These are phyloP conservation scores for Xylariaceae sp. DNA, from an alignment of 2,329 filamentous ascomycete genomes.

Conservation along the genomic window DNA sequence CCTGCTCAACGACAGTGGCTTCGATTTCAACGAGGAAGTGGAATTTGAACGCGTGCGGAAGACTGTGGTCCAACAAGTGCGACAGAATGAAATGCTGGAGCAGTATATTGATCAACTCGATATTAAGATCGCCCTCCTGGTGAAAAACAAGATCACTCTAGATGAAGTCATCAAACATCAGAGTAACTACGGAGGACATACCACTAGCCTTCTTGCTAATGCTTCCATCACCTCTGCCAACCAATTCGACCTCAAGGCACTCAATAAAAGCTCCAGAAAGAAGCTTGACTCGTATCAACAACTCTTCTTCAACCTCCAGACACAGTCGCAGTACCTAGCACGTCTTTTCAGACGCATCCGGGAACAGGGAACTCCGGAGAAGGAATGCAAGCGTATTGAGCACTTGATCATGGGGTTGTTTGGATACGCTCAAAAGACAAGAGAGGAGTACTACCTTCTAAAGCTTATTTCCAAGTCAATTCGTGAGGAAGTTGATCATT, in stretches of 20 bases:
- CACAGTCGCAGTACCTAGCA: conserved; percentile 89
- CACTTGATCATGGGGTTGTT: conserved; percentile 94
- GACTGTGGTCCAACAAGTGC: conserved; percentile 93
- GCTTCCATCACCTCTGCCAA: conserved; percentile 83
- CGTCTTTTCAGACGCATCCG: conserved; percentile 79
- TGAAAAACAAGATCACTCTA: conserved; percentile 99
- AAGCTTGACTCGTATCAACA: conserved; percentile 97
- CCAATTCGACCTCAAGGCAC: conserved; percentile 90
- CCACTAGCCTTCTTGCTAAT: conserved; percentile 78
- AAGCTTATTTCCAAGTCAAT: conserved; percentile 80
- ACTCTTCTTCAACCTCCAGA: conserved; percentile 94
- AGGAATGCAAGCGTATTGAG: conserved; percentile 88
- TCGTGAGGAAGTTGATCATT: conserved; percentile 76
- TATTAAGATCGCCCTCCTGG: conserved; percentile 95
- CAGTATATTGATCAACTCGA: conserved; percentile 98
- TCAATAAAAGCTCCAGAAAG: conserved; percentile 93
- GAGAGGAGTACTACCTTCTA: conserved; percentile 94
- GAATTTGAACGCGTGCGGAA: conserved; percentile 94
- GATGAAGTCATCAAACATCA: conserved; percentile 97
- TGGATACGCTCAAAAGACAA: conserved; percentile 91
- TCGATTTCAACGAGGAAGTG: conserved; percentile 97
- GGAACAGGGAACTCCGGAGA: conserved; percentile 79
- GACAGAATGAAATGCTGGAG: conserved; percentile 93
- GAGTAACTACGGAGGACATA: conserved; percentile 87
- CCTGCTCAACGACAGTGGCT: conserved; percentile 93